phyloP scores from a whole-genome alignment of 148 eudicot species.

The Cornus suecica region DNA sequence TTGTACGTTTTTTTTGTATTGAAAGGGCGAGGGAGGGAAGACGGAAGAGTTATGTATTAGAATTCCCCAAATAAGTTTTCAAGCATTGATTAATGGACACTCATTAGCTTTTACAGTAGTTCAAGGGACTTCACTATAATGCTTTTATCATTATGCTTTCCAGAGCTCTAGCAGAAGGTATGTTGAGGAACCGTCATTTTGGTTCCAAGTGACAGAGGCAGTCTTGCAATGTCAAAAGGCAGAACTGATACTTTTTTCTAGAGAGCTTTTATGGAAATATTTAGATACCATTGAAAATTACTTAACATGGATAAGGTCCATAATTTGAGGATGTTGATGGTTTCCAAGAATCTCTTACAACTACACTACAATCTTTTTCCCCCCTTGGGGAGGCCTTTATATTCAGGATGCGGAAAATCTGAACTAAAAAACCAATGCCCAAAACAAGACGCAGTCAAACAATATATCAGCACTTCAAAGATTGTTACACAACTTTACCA shows the following conservation, averaged over 20 bases:
- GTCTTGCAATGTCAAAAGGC: neutral
- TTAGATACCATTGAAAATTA: neutral
- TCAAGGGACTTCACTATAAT: neutral
- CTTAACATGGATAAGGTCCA: neutral
- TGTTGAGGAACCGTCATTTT: neutral
- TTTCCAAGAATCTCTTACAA: neutral
- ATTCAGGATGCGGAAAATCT: too few species aligned
- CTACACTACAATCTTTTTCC: neutral
- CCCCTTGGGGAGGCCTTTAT: neutral
- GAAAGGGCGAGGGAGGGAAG: neutral
- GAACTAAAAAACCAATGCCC: too few species aligned
- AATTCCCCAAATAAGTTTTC: neutral
- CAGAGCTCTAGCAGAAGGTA: neutral
- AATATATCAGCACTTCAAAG: neutral
- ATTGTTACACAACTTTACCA: neutral
- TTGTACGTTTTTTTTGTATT: neutral
- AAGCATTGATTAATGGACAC: neutral
- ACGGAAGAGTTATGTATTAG: neutral
- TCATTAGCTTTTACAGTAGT: neutral
- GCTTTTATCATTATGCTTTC: neutral
- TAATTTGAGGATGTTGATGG: neutral
- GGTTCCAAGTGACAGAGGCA: neutral
- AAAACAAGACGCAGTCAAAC: neutral
- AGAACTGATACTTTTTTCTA: too few species aligned
- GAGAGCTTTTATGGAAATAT: neutral